Conservation (phyloP, 305 asterid species). For the Fraxinus ornus region DNA sequence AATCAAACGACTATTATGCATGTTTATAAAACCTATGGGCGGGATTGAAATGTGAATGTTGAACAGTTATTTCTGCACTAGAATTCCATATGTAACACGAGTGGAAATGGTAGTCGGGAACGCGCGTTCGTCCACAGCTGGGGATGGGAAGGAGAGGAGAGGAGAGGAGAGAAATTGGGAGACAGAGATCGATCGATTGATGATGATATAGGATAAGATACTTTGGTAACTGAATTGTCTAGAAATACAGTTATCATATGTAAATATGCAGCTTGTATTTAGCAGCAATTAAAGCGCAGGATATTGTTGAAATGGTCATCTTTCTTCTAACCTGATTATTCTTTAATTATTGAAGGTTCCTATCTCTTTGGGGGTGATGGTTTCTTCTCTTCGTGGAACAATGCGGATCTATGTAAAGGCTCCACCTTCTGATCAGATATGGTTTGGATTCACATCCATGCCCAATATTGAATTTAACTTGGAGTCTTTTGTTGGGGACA, state of each 20-base stretch:
- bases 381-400: conserved; percentile 84
- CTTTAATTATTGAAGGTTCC: conserved; percentile 64
- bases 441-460: conserved; percentile 88
- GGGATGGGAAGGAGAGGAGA: neutral
- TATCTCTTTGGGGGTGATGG: conserved; percentile 64
- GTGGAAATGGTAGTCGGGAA: neutral
- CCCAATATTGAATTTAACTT: conserved; percentile 81
- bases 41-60: neutral
- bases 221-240: conserved; percentile 7
- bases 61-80: neutral
- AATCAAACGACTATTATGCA: neutral
- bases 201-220: neutral
- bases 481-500: conserved; percentile 82
- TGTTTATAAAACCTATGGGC: neutral
- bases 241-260: neutral
- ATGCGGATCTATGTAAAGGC: conserved; percentile 70
- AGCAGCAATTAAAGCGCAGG: conserved; percentile 12
- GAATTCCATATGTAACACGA: neutral
- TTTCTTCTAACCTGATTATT: conserved; percentile 23
- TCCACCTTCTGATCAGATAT: conserved; percentile 94
- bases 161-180: neutral
- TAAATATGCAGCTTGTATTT: conserved; percentile 1
- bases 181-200: neutral
- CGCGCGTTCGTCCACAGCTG: neutral
- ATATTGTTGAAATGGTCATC: conserved; percentile 4